These are phyloP conservation scores for Candida pseudoviswanathii DNA, from an alignment of 1,139 yeast species.

Conservation along the genomic window DNA sequence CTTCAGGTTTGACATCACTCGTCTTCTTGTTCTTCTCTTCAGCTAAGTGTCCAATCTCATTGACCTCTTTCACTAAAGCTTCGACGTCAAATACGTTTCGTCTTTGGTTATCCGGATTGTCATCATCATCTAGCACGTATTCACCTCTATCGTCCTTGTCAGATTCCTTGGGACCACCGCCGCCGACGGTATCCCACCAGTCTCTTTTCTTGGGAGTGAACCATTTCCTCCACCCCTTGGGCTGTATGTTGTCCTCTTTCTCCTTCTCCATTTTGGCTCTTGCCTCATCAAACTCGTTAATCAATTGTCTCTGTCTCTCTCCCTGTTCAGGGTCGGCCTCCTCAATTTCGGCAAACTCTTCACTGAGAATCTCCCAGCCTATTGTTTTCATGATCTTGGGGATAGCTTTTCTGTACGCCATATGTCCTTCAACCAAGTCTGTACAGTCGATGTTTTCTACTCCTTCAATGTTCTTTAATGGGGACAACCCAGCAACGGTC, in stretches of 20 bases:
- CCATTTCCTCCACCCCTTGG: constrained; percentile 62
- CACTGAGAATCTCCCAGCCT: constrained; percentile 84
- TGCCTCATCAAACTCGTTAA: constrained; percentile 85
- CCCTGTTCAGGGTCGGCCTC: constrained; percentile 92
- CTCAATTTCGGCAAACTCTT: constrained; percentile 93
- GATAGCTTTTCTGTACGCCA: constrained; percentile 93
- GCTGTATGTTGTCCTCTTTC: constrained; percentile 26
- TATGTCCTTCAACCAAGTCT: constrained; percentile 87
- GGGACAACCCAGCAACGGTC: constrained; percentile 86
- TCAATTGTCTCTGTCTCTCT: constrained; percentile 77
- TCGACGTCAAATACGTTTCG: constrained; percentile 46
- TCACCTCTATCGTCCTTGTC: constrained; percentile 17
- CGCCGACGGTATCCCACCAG: constrained; percentile 83
- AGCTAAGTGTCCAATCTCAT: constrained; percentile 41
- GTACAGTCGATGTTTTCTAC: constrained; percentile 89
- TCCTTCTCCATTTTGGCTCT: constrained; percentile 58
- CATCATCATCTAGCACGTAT: constrained; percentile 8
- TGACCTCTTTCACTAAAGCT: constrained; percentile 48
- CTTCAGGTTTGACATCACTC: neutral
- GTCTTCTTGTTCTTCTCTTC: constrained; percentile 19
- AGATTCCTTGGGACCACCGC: constrained; percentile 18
- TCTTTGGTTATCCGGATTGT: constrained; percentile 15
- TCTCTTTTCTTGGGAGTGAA: constrained; percentile 77
- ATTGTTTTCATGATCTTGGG: constrained; percentile 71
- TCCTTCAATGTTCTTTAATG: constrained; percentile 62